Percentiles rank a stretch among this genome's conserved stretches.
Evolutionary conservation across 257 asterid species (phyloP).

Genomic region (Fraxinus americana): DNA sequence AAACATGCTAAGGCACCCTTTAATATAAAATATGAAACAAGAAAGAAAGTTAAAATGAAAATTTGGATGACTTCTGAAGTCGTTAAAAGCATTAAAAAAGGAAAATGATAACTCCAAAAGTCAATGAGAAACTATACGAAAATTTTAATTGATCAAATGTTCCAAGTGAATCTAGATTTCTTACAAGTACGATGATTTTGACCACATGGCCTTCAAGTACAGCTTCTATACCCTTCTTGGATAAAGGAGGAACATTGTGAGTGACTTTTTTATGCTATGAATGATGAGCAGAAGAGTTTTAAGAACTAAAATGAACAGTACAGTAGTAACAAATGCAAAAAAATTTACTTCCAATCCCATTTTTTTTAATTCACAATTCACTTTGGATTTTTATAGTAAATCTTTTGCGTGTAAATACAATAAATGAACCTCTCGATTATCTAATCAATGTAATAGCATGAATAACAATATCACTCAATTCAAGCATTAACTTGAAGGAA

Average conservation of each 20-base stretch:
- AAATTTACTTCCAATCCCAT: constrained; percentile 2
- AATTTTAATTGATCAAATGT: not conserved
- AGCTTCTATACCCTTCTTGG: not conserved
- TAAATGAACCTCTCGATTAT: not conserved
- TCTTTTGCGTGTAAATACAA: not conserved
- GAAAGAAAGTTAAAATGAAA: not conserved
- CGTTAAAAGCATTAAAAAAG: not conserved
- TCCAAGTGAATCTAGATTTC: not conserved
- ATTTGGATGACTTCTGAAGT: not conserved
- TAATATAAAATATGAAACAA: not conserved
- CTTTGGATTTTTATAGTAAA: not conserved
- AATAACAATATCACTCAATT: not conserved
- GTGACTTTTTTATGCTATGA: not conserved
- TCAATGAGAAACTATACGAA: not conserved
- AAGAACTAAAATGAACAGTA: constrained; percentile 4
- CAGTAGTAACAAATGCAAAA: constrained; percentile 7
- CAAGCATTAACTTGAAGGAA: not conserved
- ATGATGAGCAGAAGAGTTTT: not conserved
- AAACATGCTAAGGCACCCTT: not conserved
- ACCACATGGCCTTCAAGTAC: not conserved
- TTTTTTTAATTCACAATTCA: not conserved
- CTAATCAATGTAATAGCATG: not conserved
- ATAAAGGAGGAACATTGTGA: not conserved
- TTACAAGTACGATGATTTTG: not conserved
- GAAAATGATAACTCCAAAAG: not conserved